Base-by-base conservation (phyloP, 2,329 filamentous ascomycete genomes). In the Emergomyces orientalis region DNA sequence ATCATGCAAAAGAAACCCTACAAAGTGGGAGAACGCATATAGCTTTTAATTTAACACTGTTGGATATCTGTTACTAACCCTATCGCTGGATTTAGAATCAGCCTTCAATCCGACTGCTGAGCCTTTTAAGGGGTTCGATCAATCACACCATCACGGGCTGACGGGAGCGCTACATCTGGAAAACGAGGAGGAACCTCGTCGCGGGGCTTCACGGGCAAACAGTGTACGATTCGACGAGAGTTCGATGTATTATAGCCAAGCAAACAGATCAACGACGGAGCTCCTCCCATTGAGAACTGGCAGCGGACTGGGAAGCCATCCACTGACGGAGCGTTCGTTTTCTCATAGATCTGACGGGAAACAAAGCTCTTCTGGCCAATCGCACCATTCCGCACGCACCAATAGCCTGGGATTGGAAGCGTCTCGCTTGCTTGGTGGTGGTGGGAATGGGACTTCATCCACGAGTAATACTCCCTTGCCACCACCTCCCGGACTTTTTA, bases 151-250 rank as follows among this genome's bases (percentile, higher is more conserved):
- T 57, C 88, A 88, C 71, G 89, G 87, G 69, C 81, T 94, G 64
- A 83, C 96, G 58, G 88, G 87, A 60, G 90, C 89, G 61, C 82
- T 97, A 63, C 90, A 92, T 64, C 81, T 97, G 7, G 93, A 96
- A 67, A 84, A 88, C 5, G 92, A 96, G 65, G 91, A 97, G 39
- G 87, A 91, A 63, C 86, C 91, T 45, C 85, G 93, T 66, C 90
- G 94, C 61, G 90, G 90, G 25, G 88, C 91, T 22, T 99, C 94
- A 22, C 85, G 94, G 69, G 93, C 94, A 57, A 97, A 97, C 73
- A 97, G 94, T 72, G 94, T 99, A 68, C 89, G 94, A 45, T 99
- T 99, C 71, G 94, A 97, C 72, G 93, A 97, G 74, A 96, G 91
- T 71, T 92, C 93, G 17, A 86, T 96, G 69, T 91, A 91, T 74